Evolutionary conservation across 495 filamentous ascomycete genomes (phyloP).

Genomic region (Lichenothelia convexa): DNA sequence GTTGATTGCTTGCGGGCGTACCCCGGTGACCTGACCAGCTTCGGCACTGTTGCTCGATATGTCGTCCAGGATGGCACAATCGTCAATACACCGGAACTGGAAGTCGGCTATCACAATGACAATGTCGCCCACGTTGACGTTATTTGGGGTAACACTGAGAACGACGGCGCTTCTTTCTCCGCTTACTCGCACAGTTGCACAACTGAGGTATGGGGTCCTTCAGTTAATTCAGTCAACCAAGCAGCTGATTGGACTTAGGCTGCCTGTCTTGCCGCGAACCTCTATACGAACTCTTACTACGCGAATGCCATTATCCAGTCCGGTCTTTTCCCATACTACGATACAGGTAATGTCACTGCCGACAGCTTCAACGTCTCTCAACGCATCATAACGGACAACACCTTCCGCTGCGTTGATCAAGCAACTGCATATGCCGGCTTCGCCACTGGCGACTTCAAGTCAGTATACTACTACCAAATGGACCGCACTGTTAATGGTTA

Average conservation of each 20-base stretch:
- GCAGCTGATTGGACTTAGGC: no score
- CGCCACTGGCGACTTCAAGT: slow-evolving; percentile 17
- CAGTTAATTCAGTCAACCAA: no score
- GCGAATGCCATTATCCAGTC: slow-evolving; percentile 24
- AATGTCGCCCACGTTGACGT: slow-evolving; percentile 22
- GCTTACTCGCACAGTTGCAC: slow-evolving; percentile 25
- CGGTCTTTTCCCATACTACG: slow-evolving; percentile 23
- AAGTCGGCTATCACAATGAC: slow-evolving; percentile 16
- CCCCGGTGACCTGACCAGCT: no score
- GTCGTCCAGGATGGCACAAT: slow-evolving; percentile 28
- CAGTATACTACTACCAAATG: slow-evolving; percentile 29
- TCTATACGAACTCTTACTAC: slow-evolving; percentile 19
- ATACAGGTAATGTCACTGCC: slow-evolving; percentile 25
- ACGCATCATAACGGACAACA: slow-evolving; percentile 26
- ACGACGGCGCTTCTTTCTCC: slow-evolving; percentile 26
- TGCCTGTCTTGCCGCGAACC: slow-evolving; percentile 18
- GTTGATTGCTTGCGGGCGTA: no score
- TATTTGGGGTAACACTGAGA: slow-evolving; percentile 23
- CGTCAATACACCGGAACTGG: slow-evolving; percentile 23
- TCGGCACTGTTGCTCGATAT: slow-evolving; percentile 24
- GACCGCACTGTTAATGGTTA: slow-evolving; percentile 22
- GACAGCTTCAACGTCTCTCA: slow-evolving; percentile 27
- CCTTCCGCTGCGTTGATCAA: slow-evolving; percentile 29
- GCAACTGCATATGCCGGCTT: slow-evolving; percentile 25
- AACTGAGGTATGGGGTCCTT: no score